These are phyloP conservation scores for Fusarium azukiicola DNA, from an alignment of 2,329 filamentous ascomycete species.

Conservation along the genomic window DNA sequence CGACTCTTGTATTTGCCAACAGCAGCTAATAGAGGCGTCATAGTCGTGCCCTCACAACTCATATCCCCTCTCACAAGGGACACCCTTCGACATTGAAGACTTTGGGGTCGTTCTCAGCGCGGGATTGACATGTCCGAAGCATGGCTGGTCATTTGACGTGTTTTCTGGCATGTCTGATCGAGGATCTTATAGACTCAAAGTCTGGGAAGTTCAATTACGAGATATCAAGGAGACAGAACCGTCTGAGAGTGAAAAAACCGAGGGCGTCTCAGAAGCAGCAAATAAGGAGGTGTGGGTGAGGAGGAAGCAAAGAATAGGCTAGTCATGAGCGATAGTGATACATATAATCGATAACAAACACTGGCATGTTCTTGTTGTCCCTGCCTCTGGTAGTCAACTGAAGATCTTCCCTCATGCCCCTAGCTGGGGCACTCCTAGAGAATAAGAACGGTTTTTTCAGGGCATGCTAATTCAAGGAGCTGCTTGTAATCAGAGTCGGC, in stretches of 20 bases:
- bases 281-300: constrained; percentile 68
- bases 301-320: constrained; percentile 65
- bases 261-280: not conserved
- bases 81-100: constrained; percentile 86
- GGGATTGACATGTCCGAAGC: constrained; percentile 84
- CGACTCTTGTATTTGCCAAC: not conserved
- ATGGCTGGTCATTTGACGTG: constrained; percentile 86
- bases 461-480: no score
- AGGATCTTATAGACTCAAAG: constrained; percentile 78
- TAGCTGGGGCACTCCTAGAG: no score
- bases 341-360: not conserved
- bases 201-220: constrained; percentile 83
- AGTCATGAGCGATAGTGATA: not conserved
- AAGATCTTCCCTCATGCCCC: no score
- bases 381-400: not conserved
- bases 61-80: constrained; percentile 82
- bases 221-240: constrained; percentile 23
- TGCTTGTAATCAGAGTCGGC: no score
- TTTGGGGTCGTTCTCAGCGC: constrained; percentile 83
- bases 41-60: constrained; percentile 85
- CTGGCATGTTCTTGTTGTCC: not conserved
- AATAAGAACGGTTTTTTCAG: no score
- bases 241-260: not conserved
- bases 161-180: constrained; percentile 81
- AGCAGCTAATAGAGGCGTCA: not conserved